phyloP scores from a whole-genome alignment of 192 early-diverging fungal genomes.

The Coemansia furcata region DNA sequence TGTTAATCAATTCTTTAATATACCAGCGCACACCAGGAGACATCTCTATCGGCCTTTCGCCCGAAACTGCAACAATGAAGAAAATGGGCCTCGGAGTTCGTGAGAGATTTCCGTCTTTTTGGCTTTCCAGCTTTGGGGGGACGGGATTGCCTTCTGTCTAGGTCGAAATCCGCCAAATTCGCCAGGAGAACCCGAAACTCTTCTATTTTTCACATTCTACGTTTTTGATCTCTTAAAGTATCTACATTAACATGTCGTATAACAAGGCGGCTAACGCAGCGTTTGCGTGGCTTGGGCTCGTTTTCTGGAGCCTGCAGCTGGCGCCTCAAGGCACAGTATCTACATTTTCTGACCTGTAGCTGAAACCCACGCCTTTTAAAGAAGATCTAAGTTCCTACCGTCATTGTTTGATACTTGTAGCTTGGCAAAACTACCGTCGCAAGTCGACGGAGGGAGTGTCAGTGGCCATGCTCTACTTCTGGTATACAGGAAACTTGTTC shows the following conservation, averaged over 20 bases:
- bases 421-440: constrained; percentile 51
- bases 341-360: not conserved
- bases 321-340: constrained; percentile 54
- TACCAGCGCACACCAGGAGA: no score
- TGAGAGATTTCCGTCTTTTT: not conserved
- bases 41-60: no score
- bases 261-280: constrained; percentile 38
- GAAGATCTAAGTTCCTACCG: constrained; percentile 26
- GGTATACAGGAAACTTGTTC: constrained; percentile 43
- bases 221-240: not conserved
- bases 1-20: no score
- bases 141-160: not conserved
- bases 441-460: constrained; percentile 51
- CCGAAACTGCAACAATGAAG: no score
- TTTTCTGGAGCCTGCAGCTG: constrained; percentile 53
- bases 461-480: constrained; percentile 45
- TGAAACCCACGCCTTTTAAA: not conserved
- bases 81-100: no score
- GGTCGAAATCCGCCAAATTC: not conserved
- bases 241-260: constrained; percentile 33
- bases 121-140: not conserved
- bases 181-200: not conserved
- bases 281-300: constrained; percentile 49
- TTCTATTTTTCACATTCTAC: not conserved
- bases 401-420: constrained; percentile 14